Conservation (phyloP, 2,329 filamentous ascomycete genomes). For the Lecanicillium sp. region DNA sequence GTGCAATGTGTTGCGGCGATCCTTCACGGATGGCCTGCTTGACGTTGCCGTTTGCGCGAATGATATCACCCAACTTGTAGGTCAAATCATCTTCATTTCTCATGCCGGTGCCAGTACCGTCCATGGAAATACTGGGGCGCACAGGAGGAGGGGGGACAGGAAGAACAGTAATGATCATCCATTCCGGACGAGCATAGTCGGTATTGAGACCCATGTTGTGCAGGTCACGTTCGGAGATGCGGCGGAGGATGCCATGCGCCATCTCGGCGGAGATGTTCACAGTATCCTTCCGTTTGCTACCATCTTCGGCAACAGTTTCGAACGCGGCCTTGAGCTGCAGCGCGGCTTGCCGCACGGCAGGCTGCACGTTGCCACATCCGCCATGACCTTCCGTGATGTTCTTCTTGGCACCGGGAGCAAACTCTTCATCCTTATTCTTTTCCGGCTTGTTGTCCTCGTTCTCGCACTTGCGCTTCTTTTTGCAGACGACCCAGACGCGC, state of each 20-base stretch:
- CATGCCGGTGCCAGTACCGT: conserved; percentile 85
- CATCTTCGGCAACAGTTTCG: conserved; percentile 63
- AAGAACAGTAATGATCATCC: conserved; percentile 95
- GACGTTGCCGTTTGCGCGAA: conserved; percentile 94
- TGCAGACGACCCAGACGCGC: conserved; percentile 85
- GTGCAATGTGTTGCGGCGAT: conserved; percentile 82
- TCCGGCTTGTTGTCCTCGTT: conserved; percentile 66
- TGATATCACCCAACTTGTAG: conserved; percentile 97
- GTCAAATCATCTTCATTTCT: conserved; percentile 98
- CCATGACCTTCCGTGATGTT: conserved; percentile 58
- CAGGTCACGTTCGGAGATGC: conserved; percentile 76
- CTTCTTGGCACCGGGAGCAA: conserved; percentile 54
- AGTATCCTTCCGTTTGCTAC: conserved; percentile 68
- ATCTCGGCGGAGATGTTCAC: conserved; percentile 75
- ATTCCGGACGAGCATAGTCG: conserved; percentile 93
- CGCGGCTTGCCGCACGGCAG: conserved; percentile 79
- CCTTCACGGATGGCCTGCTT: conserved; percentile 86
- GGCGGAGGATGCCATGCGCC: conserved; percentile 79
- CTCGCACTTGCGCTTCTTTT: conserved; percentile 79
- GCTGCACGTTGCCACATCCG: conserved; percentile 88
- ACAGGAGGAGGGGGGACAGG: conserved; percentile 95
- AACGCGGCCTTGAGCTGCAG: conserved; percentile 73
- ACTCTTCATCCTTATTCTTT: conserved; percentile 63
- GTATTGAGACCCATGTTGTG: conserved; percentile 84
- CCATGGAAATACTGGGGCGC: conserved; percentile 93